Evolutionary conservation across 352 stramenopile genomes (phyloP).

Genomic region (Phytopythium helicoides): DNA sequence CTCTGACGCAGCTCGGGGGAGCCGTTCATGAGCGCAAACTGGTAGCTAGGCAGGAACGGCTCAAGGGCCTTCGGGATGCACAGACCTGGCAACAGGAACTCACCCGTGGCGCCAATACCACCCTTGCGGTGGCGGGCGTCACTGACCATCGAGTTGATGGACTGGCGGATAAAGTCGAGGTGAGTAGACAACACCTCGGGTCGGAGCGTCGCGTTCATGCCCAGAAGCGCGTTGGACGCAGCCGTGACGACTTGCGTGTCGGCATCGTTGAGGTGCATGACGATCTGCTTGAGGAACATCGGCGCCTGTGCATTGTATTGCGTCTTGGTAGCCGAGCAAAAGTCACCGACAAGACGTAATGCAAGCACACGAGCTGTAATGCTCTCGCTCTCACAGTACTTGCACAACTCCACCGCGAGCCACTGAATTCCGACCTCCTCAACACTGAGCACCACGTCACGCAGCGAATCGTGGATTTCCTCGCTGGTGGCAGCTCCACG

Average conservation of each 20-base stretch:
- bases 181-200: slow-evolving; percentile 94
- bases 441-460: slow-evolving; percentile 79
- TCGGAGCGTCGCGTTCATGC: slow-evolving; percentile 89
- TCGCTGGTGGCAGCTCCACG: slow-evolving; percentile 32
- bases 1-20: slow-evolving; percentile 84
- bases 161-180: slow-evolving; percentile 96
- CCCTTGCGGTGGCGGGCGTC: slow-evolving; percentile 94
- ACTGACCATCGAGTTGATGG: slow-evolving; percentile 96
- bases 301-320: slow-evolving; percentile 94
- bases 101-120: slow-evolving; percentile 62
- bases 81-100: slow-evolving; percentile 78
- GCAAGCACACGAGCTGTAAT: slow-evolving; percentile 84
- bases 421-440: slow-evolving; percentile 92
- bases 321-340: slow-evolving; percentile 82
- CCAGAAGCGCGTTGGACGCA: slow-evolving; percentile 86
- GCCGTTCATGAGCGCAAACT: slow-evolving; percentile 97
- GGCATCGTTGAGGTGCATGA: slow-evolving; percentile 95
- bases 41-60: slow-evolving; percentile 97
- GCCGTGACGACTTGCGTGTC: slow-evolving; percentile 88
- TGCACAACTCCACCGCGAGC: slow-evolving; percentile 94
- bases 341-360: slow-evolving; percentile 90
- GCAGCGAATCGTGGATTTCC: slow-evolving; percentile 74
- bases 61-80: slow-evolving; percentile 91
- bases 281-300: slow-evolving; percentile 95
- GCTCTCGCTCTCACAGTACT: slow-evolving; percentile 92